Percentiles rank a stretch among this genome's conserved stretches.
phyloP scores from a whole-genome alignment of 345 rosid species.

The Rhizophora apiculata region DNA sequence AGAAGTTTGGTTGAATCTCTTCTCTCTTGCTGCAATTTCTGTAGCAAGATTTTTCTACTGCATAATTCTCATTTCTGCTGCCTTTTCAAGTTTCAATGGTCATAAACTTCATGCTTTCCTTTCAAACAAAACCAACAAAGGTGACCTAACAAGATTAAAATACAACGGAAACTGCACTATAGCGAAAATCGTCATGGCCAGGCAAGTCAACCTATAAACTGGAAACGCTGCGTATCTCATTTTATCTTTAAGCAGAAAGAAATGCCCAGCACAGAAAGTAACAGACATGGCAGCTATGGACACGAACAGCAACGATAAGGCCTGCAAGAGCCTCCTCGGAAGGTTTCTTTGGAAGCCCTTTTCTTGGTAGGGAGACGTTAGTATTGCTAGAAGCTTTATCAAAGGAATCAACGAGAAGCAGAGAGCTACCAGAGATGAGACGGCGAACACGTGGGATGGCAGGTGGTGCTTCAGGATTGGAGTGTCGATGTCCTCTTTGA shows the following conservation, averaged over 20 bases:
- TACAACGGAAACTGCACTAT: conserved; percentile 46
- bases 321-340: conserved; percentile 25
- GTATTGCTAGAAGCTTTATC: conserved; percentile 21
- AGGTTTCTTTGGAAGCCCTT: conserved; percentile 15
- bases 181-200: conserved; percentile 43
- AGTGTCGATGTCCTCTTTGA: conserved; percentile 7
- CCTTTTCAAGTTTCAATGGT: too few relatives aligned
- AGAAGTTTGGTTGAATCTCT: too few relatives aligned
- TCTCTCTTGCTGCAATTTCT: not conserved
- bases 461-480: not conserved
- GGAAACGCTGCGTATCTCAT: conserved; percentile 39
- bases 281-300: not conserved
- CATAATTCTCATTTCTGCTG: too few relatives aligned
- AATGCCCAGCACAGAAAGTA: conserved; percentile 54
- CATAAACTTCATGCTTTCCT: too few relatives aligned
- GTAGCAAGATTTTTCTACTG: not conserved
- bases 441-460: conserved; percentile 16
- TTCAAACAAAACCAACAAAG: too few relatives aligned
- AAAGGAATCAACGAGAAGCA: conserved; percentile 8
- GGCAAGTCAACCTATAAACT: conserved; percentile 40
- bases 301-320: conserved; percentile 20
- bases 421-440: conserved; percentile 28
- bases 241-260: conserved; percentile 41
- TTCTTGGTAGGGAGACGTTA: conserved; percentile 23
- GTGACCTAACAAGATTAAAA: conserved; percentile 38